Conservation (phyloP, 805 yeast genomes). For the Suhomyces sp. region DNA sequence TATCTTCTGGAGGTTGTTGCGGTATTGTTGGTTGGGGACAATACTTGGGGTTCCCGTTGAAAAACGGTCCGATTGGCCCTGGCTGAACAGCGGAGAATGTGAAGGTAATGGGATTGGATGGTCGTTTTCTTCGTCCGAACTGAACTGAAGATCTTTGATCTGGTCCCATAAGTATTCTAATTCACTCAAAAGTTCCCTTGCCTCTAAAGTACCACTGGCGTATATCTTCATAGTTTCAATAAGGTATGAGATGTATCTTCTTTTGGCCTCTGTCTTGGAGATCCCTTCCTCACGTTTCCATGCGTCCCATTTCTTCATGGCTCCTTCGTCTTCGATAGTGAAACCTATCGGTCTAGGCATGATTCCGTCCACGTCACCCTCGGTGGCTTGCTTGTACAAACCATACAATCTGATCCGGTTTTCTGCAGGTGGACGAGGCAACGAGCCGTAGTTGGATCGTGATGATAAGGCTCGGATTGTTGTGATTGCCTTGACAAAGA, state of each 20-base stretch:
- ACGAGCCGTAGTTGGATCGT: constrained; percentile 56
- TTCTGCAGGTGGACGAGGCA: constrained; percentile 77
- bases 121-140: constrained; percentile 30
- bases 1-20: constrained; percentile 40
- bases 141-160: constrained; percentile 48
- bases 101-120: constrained; percentile 28
- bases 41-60: constrained; percentile 35
- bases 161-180: constrained; percentile 76
- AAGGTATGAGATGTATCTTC: constrained; percentile 63
- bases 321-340: constrained; percentile 62
- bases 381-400: constrained; percentile 84
- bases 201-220: constrained; percentile 66
- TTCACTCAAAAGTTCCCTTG: constrained; percentile 63
- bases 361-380: constrained; percentile 73
- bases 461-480: constrained; percentile 74
- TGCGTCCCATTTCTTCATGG: constrained; percentile 78
- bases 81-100: constrained; percentile 35
- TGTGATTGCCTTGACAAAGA: constrained; percentile 78
- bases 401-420: constrained; percentile 72
- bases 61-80: constrained; percentile 33
- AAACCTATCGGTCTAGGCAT: constrained; percentile 65
- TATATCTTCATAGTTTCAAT: constrained; percentile 71
- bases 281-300: constrained; percentile 78
- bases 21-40: constrained; percentile 27
- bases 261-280: constrained; percentile 68